Percentiles rank a stretch among this genome's conserved stretches.
Evolutionary conservation across 164 flowering plant genomes (phyloP).

Genomic region (Vitis vinifera): DNA sequence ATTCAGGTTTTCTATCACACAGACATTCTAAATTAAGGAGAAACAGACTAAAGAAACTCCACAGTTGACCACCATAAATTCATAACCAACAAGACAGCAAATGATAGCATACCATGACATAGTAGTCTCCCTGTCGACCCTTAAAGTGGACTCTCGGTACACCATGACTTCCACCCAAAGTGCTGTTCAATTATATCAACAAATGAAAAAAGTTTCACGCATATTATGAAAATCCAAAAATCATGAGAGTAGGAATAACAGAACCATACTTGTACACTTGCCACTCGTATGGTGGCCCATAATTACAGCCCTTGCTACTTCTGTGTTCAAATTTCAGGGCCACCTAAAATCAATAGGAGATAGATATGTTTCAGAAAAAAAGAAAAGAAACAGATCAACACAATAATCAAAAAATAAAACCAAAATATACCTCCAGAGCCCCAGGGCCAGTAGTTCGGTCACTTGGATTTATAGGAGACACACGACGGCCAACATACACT

Average conservation of each 20-base stretch:
- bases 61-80: neutral
- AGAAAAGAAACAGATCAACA: neutral
- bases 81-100: neutral
- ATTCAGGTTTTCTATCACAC: neutral
- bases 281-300: constrained; percentile 75
- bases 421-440: constrained; percentile 41
- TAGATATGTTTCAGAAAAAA: neutral
- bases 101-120: constrained; percentile 49
- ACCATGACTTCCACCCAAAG: constrained; percentile 68
- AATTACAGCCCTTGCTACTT: constrained; percentile 64
- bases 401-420: neutral
- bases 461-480: constrained; percentile 16
- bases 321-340: constrained; percentile 70
- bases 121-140: constrained; percentile 66
- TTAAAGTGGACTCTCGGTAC: constrained; percentile 64
- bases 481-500: constrained; percentile 58
- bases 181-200: constrained; percentile 28
- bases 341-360: constrained; percentile 33
- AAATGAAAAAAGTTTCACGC: neutral
- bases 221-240: neutral
- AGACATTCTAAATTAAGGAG: neutral
- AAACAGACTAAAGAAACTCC: neutral
- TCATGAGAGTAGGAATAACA: neutral
- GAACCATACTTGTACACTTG: constrained; percentile 48
- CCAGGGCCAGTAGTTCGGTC: constrained; percentile 36